Conservation (phyloP, 257 asterid species). For the Phtheirospermum japonicum region DNA sequence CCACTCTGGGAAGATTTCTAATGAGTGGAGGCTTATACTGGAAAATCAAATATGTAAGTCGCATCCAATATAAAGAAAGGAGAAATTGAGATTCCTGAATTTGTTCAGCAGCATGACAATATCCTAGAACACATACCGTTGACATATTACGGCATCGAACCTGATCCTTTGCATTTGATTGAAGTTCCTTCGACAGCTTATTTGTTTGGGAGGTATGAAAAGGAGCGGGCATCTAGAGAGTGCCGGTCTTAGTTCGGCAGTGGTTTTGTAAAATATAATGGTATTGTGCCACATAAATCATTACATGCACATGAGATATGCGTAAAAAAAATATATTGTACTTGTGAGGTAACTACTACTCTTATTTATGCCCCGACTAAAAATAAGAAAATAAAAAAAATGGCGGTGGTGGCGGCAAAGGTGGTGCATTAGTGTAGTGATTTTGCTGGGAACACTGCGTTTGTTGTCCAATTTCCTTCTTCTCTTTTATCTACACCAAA, state of each 20-base stretch:
- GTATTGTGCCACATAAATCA: conserved; percentile 1
- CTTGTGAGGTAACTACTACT: no score
- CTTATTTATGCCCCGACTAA: no score
- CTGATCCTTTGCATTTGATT: conserved; percentile 65
- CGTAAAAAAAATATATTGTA: background rate
- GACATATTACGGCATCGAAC: conserved; percentile 93
- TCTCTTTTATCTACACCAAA: conserved; percentile 59
- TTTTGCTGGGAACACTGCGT: conserved; percentile 51
- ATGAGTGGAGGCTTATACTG: conserved; percentile 88
- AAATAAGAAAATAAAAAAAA: no score
- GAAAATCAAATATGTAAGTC: conserved; percentile 88
- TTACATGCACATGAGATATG: background rate
- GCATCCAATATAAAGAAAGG: conserved; percentile 90
- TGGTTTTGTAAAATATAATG: conserved; percentile 13
- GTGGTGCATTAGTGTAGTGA: conserved; percentile 33
- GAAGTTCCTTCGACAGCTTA: conserved; percentile 57
- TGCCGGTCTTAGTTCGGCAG: conserved; percentile 38
- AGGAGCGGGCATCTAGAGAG: conserved; percentile 66
- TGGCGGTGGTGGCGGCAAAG: conserved; percentile 32
- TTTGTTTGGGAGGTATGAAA: conserved; percentile 58
- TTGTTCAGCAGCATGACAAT: conserved; percentile 71
- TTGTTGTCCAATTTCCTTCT: conserved; percentile 52
- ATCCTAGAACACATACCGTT: conserved; percentile 82
- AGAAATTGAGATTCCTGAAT: conserved; percentile 76
- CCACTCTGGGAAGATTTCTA: conserved; percentile 85